Evolutionary conservation across 2,329 filamentous ascomycete species (phyloP), one percentile per base, ranked within the genome.

Genomic region (Fusarium humuli): DNA sequence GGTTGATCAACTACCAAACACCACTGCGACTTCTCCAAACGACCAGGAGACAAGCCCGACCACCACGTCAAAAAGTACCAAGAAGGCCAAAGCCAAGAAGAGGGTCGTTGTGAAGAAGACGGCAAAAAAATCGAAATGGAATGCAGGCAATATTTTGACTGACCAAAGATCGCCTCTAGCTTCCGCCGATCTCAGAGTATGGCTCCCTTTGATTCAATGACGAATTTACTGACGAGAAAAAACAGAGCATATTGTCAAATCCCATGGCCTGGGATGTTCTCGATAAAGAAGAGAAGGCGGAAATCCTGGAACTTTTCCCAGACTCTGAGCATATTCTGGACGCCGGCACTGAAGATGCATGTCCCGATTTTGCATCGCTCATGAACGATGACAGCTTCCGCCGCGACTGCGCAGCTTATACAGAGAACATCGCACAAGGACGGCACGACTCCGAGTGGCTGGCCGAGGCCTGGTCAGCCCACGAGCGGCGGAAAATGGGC

Each of bases 361-460:
- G 81, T 11, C 84, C 83, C 0, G 75, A 86, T 65, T 76, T 85
- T 46, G 73, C 72, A 6, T 79, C 81, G 16, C 79, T 86, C 13
- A 79, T 80, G 63, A 85, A 83, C 68, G 83, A 83, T 72, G 79
- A 84, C 69, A 81, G 80, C 67, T 85, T 86, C 71, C 83, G 84
- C 13, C 77, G 83, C 48, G 83, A 84, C 72, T 81, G 83, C 54
- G 79, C 82, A 1, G 79, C 79, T 6, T 86, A 85, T 72, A 81
- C 80, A 30, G 81, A 83, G 34, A 80, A 85, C 66, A 76, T 89
- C 20, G 67, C 75, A 7, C 76, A 79, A 37, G 87, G 87, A 6
- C 82, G 81, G 34, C 84, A 88, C 61, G 85, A 88, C 67, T 80
- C 82, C 3, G 80, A 81, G 16, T 89, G 87, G 87, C 81, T 89